Percentiles rank a stretch among this genome's conserved stretches.
These are phyloP conservation scores for Candida orba DNA, from an alignment of 805 yeast species.

Conservation along the genomic window DNA sequence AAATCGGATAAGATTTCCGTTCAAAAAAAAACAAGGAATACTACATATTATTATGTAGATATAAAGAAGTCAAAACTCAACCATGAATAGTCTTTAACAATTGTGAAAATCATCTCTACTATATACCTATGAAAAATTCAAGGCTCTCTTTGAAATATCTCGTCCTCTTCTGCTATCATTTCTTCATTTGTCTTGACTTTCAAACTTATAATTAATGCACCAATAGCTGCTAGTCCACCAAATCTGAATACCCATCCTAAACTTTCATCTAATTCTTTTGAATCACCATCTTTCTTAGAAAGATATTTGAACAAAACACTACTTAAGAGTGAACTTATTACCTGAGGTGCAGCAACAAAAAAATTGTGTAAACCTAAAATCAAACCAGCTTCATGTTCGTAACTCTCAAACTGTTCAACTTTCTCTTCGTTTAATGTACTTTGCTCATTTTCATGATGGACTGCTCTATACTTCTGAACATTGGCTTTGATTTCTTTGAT, in stretches of 20 bases:
- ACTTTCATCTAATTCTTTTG: conserved; percentile 31
- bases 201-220: conserved; percentile 37
- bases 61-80: too few relatives aligned
- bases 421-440: conserved; percentile 12
- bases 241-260: conserved; percentile 52
- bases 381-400: conserved; percentile 51
- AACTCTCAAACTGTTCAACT: conserved; percentile 27
- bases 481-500: conserved; percentile 39
- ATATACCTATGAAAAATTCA: neutral
- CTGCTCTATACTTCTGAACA: conserved; percentile 13
- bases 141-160: conserved; percentile 1
- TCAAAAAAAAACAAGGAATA: neutral
- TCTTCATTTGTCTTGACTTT: conserved; percentile 35
- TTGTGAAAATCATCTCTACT: too few relatives aligned
- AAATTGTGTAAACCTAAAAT: conserved; percentile 52
- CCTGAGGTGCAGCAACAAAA: conserved; percentile 53
- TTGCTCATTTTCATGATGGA: neutral
- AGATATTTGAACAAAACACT: conserved; percentile 38
- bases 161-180: conserved; percentile 27
- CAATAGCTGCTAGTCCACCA: conserved; percentile 44
- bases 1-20: neutral
- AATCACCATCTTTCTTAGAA: conserved; percentile 19
- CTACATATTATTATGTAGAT: too few relatives aligned
- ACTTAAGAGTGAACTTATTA: conserved; percentile 41
- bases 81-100: too few relatives aligned